These are phyloP conservation scores for Acanthamoeba royreba DNA, from an alignment of 208 protist genomes.

Conservation along the genomic window DNA sequence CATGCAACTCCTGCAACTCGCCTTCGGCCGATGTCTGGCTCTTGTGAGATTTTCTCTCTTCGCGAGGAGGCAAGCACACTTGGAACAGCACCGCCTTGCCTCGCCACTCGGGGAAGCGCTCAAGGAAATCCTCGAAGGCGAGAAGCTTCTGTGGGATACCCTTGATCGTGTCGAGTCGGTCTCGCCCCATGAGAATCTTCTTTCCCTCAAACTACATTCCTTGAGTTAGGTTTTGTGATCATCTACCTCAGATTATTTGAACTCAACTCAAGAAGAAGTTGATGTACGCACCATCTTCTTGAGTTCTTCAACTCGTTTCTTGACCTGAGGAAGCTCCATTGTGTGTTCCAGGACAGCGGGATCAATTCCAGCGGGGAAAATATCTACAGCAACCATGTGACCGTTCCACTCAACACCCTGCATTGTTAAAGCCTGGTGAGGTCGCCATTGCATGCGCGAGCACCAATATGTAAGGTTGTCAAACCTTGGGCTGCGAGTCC, in stretches of 20 bases:
- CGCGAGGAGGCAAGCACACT: constrained; percentile 50
- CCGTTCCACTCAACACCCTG: constrained; percentile 24
- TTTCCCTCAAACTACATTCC: constrained; percentile 57
- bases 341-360: neutral
- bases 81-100: constrained; percentile 63
- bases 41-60: neutral
- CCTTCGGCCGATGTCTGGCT: neutral
- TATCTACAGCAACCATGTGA: constrained; percentile 46
- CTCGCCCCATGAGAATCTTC: constrained; percentile 79
- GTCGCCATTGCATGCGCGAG: neutral
- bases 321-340: constrained; percentile 26
- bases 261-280: too few species aligned
- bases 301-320: constrained; percentile 54
- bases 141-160: constrained; percentile 78
- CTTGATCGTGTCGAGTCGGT: constrained; percentile 80
- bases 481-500: constrained; percentile 15
- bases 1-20: constrained; percentile 7
- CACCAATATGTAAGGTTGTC: neutral
- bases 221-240: too few species aligned
- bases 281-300: constrained; percentile 46
- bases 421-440: neutral
- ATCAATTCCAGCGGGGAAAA: constrained; percentile 68
- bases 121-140: constrained; percentile 59
- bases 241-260: too few species aligned
- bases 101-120: constrained; percentile 48